Base-by-base conservation (phyloP, 2,329 filamentous ascomycete species). In the Juglanconis sp. region DNA sequence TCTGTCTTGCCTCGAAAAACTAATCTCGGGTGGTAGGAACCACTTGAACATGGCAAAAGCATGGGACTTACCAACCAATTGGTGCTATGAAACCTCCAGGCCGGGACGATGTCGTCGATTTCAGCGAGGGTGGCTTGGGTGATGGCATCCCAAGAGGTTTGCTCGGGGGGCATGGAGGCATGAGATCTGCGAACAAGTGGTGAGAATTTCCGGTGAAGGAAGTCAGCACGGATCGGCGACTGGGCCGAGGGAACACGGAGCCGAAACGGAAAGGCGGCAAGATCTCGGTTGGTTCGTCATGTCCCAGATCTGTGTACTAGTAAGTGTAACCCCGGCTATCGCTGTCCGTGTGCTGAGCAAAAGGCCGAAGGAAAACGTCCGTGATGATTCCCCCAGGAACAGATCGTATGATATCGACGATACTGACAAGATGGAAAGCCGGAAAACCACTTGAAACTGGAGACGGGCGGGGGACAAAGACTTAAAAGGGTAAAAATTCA, bases 21-120 rank as follows among this genome's bases (percentile, higher is more conserved):
- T 24, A 24, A 24, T 24, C 24, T 24, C 24, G 24, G 24, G 24
- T 24, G 24, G 24, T 24, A 24, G 24, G 24, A 24, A 24, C 24
- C 24, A 24, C 24, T 24, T 24, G 24, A 24, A 24, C 24, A 10
- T 5, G 36, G 24, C 5, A 42, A 50, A 15, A 32, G 42, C 3
- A 31, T n/a, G 34, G 32, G 31, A 61, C 61, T 61, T 51, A 60
- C 61, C 61, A 63, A 38, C 61, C 58, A 35, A 61, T 57, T 49
- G 55, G 61, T 31, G 61, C 61, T 40, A 63, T 50, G 13, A 52
- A 56, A 50, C 49, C 52, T 51, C 57, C 40, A 46, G 61, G 58
- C 55, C 61, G 51, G 36, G 60, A 51, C 48, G 49, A 35, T 46
- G 44, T 2, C 31, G 53, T 17, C 34, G 49, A 49, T 17, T 44